Evolutionary conservation across 805 yeast genomes (phyloP).

Genomic region (Kuraishia cidri): DNA sequence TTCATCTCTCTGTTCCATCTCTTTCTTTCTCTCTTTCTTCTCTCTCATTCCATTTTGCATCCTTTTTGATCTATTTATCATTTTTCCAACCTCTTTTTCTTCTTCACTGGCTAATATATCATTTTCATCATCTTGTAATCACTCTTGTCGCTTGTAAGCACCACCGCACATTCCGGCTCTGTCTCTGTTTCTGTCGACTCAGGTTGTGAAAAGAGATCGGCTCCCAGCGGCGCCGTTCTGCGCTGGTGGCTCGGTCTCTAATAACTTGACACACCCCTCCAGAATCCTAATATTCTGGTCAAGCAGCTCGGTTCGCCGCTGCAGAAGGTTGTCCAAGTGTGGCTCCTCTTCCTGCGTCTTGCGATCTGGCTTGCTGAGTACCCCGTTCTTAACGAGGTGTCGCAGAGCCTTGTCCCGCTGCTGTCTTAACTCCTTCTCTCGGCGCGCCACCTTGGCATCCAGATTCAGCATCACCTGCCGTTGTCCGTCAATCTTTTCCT

Average conservation of each 20-base stretch:
- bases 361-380: slow-evolving; percentile 6
- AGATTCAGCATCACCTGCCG: slow-evolving; percentile 7
- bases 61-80: slow-evolving; percentile 5
- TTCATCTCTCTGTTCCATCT: not conserved
- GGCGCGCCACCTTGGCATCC: slow-evolving; percentile 6
- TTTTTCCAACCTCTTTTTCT: too few species aligned
- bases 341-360: not conserved
- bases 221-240: too few species aligned
- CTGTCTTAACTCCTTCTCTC: slow-evolving; percentile 6
- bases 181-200: too few species aligned
- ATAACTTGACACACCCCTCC: slow-evolving; percentile 41
- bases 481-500: slow-evolving; percentile 14
- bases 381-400: slow-evolving; percentile 7
- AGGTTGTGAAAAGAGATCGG: too few species aligned
- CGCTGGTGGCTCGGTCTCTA: slow-evolving; percentile 21
- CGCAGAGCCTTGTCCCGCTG: slow-evolving; percentile 8
- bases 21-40: slow-evolving; percentile 3
- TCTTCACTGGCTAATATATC: too few species aligned
- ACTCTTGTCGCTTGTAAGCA: too few species aligned
- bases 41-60: slow-evolving; percentile 7
- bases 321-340: slow-evolving; percentile 19
- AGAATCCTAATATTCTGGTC: slow-evolving; percentile 69
- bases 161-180: too few species aligned
- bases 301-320: slow-evolving; percentile 53
- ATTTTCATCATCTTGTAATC: too few species aligned